These are phyloP conservation scores for Austroboletus eburneus DNA, from an alignment of 768 basidiomycete genomes.

Conservation along the genomic window DNA sequence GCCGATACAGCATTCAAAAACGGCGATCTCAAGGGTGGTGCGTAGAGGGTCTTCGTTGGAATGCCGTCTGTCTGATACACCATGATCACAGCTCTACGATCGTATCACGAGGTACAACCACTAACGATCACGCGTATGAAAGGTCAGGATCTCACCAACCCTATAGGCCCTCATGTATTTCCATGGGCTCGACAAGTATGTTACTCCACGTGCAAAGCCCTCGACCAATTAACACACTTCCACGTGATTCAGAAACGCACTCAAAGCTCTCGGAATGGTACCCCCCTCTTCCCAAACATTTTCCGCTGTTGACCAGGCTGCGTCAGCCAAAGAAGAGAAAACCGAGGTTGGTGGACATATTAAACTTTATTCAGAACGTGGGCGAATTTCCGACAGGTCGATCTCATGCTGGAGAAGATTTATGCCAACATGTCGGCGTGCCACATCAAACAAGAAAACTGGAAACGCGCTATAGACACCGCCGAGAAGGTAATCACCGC, in stretches of 20 bases:
- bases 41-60: constrained; percentile 15
- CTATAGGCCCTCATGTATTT: constrained; percentile 67
- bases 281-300: background rate
- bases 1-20: constrained; percentile 68
- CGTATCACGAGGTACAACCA: constrained; percentile 65
- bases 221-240: constrained; percentile 1
- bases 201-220: constrained; percentile 1
- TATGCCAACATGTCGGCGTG: constrained; percentile 85
- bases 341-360: constrained; percentile 50
- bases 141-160: constrained; percentile 4
- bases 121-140: background rate
- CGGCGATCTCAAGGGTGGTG: constrained; percentile 60
- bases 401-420: constrained; percentile 73
- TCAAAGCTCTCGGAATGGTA: constrained; percentile 47
- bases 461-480: constrained; percentile 75
- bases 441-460: constrained; percentile 76
- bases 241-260: constrained; percentile 42
- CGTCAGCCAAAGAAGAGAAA: constrained; percentile 45
- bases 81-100: constrained; percentile 50
- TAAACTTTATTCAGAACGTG: background rate
- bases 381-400: constrained; percentile 44
- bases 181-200: constrained; percentile 74
- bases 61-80: constrained; percentile 1
- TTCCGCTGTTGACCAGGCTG: constrained; percentile 28
- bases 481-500: constrained; percentile 59